A percentile compares a stretch with the other conserved stretches of the same genome.
Conservation (phyloP, 2,329 filamentous ascomycete species). For the Celoporthe dispersa region DNA sequence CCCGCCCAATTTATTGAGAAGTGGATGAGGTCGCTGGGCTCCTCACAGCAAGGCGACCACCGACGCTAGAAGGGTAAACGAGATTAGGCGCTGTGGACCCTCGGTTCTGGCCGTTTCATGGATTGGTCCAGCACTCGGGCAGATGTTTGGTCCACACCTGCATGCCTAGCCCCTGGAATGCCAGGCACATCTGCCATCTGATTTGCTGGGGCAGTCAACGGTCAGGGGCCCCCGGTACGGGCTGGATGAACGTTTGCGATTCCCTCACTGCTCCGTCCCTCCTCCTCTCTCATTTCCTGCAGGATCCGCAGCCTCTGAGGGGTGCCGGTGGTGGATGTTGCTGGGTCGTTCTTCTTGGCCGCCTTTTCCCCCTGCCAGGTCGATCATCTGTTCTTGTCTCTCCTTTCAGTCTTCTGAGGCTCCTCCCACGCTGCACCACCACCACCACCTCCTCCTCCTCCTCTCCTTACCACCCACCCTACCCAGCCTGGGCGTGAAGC, state of each 20-base stretch:
- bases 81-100: conserved; percentile 26
- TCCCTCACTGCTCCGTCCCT: conserved; percentile 24
- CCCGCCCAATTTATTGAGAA: conserved; percentile 28
- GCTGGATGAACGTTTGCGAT: conserved; percentile 27
- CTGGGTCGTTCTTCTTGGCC: conserved; percentile 25
- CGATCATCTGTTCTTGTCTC: conserved; percentile 27
- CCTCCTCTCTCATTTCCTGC: conserved; percentile 30
- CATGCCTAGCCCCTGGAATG: conserved; percentile 23
- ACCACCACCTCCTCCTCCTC: conserved; percentile 1
- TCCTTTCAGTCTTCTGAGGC: conserved; percentile 24
- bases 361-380: conserved; percentile 24
- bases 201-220: conserved; percentile 23
- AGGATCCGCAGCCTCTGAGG: conserved; percentile 21
- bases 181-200: conserved; percentile 28
- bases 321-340: conserved; percentile 21
- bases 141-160: conserved; percentile 26
- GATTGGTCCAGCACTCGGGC: conserved; percentile 22
- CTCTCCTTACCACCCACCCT: conserved; percentile 27
- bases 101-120: conserved; percentile 24
- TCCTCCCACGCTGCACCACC: conserved; percentile 26
- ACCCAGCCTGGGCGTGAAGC: conserved; percentile 28
- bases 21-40: conserved; percentile 25
- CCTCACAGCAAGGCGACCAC: conserved; percentile 22
- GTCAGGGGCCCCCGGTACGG: conserved; percentile 27
- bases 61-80: conserved; percentile 28